Evolutionary conservation across 2,329 filamentous ascomycete species (phyloP), one percentile per base, ranked within the genome.

Genomic region (Diaporthe sp.): DNA sequence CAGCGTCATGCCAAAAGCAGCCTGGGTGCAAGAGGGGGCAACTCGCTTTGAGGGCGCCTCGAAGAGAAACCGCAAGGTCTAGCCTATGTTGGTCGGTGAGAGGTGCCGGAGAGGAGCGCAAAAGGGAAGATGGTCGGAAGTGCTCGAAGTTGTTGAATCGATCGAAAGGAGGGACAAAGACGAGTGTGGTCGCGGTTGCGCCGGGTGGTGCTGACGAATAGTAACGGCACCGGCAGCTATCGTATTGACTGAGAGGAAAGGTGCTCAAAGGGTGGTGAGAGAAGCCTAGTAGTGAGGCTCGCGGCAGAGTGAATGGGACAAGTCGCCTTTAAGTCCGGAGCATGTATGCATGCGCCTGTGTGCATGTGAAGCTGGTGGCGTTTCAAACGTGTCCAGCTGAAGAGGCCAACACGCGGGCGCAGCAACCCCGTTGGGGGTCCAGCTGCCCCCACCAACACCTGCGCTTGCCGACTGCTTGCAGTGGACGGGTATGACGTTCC

Each of bases 321-420:
- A 31, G n/a, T 62, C 39, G 39, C 39, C 59, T 62, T 46, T 62
- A 42, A 44, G 39, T 46, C n/a, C 6, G n/a, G n/a, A 62, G 58
- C 6, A 61, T 2, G 58, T 15, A 39, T n/a, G 19, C 57, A 55
- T 55, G 53, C 53, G 53, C 25, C 53, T 22, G n/a, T 55, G 57
- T 39, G 39, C 62, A 68, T 68, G 62, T 68, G 62, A 68, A 61
- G 57, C 57, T 53, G 70, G 57, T 42, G 58, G 34, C 37, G 70
- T 73, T 73, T 73, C 58, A 73, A 55, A 73, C 70, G 58, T 72
- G 70, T 51, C 57, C 70, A 72, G 57, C 49, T 59, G 31, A 62
- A 61, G 42, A 51, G 34, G 69, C 55, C 57, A 61, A 37, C 49
- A 49, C 28, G 57, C 31, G 37, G 57, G 68, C 37, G 67, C 58